A percentile compares a stretch with the other conserved stretches of the same genome.
Conservation (phyloP, 2,329 filamentous ascomycete species). For the Escovopsis weberi region DNA sequence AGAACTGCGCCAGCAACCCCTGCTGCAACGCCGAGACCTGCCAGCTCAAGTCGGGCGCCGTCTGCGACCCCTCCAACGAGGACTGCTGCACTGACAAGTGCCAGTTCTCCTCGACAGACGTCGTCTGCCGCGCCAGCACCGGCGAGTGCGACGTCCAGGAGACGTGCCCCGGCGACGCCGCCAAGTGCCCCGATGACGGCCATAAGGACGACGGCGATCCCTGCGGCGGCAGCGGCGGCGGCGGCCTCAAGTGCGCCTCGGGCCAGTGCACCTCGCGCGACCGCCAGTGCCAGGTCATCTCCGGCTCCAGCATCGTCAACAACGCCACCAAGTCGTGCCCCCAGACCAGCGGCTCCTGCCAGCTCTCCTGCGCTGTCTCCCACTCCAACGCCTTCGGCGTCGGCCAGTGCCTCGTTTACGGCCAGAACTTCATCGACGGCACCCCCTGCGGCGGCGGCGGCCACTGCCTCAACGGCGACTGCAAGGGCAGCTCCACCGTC, state of each 20-base stretch:
- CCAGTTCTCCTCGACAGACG: constrained; percentile 49
- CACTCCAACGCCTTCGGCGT: constrained; percentile 1
- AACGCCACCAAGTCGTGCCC: constrained; percentile 73
- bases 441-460: constrained; percentile 74
- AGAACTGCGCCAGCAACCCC: constrained; percentile 54
- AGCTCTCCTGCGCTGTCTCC: constrained; percentile 55
- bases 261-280: constrained; percentile 91
- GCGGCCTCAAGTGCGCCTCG: constrained; percentile 62
- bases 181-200: constrained; percentile 60
- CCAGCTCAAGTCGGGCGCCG: constrained; percentile 59
- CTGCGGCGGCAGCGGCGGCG: constrained; percentile 64
- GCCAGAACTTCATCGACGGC: constrained; percentile 89
- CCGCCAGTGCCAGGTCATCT: constrained; percentile 72
- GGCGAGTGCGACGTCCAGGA: constrained; percentile 78
- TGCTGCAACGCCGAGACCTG: constrained; percentile 84
- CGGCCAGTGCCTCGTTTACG: constrained; percentile 53
- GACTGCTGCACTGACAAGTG: constrained; percentile 61
- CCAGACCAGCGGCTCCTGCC: constrained; percentile 39
- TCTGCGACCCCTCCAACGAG: constrained; percentile 71
- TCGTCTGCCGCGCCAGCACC: constrained; percentile 66
- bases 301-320: constrained; percentile 57
- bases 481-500: constrained; percentile 52
- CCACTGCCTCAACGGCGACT: constrained; percentile 62
- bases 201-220: constrained; percentile 53
- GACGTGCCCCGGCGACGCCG: constrained; percentile 57